A percentile compares a stretch with the other conserved stretches of the same genome.
phyloP scores from a whole-genome alignment of 371 early-diverging fungal species.

The Mucor plumbeus region DNA sequence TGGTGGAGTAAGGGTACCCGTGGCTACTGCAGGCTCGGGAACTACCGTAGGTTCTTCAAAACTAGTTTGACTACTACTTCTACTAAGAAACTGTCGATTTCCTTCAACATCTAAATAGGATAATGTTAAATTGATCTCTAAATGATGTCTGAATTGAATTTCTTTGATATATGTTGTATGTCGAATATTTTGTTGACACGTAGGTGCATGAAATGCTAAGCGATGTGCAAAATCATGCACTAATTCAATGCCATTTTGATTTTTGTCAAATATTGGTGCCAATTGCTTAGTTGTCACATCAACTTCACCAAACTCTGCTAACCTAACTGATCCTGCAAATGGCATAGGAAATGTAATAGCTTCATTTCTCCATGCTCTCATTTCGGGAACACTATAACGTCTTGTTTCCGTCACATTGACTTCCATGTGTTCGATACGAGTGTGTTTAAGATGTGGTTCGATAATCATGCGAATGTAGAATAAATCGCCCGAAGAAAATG shows the following conservation, averaged over 20 bases:
- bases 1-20: conserved; percentile 22
- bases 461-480: conserved; percentile 44
- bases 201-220: conserved; percentile 45
- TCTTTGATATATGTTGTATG: conserved; percentile 43
- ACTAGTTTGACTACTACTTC: conserved; percentile 10
- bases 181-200: conserved; percentile 44
- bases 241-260: conserved; percentile 29
- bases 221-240: conserved; percentile 45
- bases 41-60: conserved; percentile 9
- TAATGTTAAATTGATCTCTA: conserved; percentile 36
- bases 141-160: conserved; percentile 40
- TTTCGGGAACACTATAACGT: conserved; percentile 39
- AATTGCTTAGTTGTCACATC: conserved; percentile 29
- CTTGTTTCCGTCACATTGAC: conserved; percentile 36
- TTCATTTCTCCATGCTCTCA: conserved; percentile 41
- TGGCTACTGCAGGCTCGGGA: not conserved
- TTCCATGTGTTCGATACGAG: conserved; percentile 41
- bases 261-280: conserved; percentile 33
- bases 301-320: conserved; percentile 32
- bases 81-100: conserved; percentile 15
- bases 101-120: conserved; percentile 38
- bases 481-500: conserved; percentile 48
- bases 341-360: conserved; percentile 26
- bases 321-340: conserved; percentile 37
- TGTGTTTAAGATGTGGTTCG: conserved; percentile 46